Conservation (phyloP, 805 yeast genomes). For the Kuraishia floccosa region DNA sequence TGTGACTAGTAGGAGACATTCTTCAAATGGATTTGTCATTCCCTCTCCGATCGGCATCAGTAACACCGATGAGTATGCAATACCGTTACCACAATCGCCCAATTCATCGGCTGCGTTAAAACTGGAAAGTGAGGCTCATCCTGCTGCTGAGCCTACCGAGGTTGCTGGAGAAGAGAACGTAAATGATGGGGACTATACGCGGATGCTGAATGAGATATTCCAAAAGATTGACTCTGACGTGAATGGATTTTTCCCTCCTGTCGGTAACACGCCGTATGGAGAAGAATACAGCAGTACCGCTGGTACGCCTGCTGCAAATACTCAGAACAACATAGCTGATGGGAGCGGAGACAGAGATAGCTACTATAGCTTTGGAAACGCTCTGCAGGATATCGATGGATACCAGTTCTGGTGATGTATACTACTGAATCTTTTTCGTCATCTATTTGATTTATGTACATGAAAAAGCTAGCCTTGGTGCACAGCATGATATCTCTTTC, state of each 20-base stretch:
- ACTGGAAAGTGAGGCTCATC: too few species aligned
- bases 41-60: too few species aligned
- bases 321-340: too few species aligned
- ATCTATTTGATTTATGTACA: conserved; percentile 1
- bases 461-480: conserved; percentile 8
- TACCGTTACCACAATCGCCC: too few species aligned
- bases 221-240: conserved; percentile 19
- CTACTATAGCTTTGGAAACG: conserved; percentile 5
- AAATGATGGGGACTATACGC: not conserved
- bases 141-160: too few species aligned
- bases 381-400: conserved; percentile 13
- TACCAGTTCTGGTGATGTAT: conserved; percentile 14
- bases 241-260: conserved; percentile 8
- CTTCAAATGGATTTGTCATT: too few species aligned
- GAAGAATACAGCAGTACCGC: too few species aligned
- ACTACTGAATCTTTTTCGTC: not conserved
- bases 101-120: too few species aligned
- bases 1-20: too few species aligned
- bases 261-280: not conserved
- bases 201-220: conserved; percentile 13
- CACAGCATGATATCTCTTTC: conserved; percentile 91
- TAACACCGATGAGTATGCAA: too few species aligned
- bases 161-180: too few species aligned
- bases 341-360: not conserved
- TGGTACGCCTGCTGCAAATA: too few species aligned